These are phyloP conservation scores for Whalleya microplaca DNA, from an alignment of 2,329 filamentous ascomycete species.

Conservation along the genomic window DNA sequence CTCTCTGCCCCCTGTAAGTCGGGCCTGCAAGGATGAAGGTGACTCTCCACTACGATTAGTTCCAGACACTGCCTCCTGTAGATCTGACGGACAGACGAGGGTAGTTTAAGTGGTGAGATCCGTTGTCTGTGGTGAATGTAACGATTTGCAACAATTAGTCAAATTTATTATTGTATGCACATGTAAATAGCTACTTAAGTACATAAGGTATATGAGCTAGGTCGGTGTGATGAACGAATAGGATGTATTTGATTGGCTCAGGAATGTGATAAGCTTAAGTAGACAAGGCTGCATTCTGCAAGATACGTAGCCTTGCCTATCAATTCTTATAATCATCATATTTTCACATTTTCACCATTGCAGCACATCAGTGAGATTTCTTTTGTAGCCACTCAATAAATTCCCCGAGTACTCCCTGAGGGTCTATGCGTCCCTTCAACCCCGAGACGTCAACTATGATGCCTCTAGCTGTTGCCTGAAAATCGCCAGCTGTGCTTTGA, in stretches of 20 bases:
- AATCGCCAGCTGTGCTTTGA: background rate
- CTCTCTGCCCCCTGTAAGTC: too few species aligned
- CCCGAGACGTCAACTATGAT: slow-evolving; percentile 12
- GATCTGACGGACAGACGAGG: too few species aligned
- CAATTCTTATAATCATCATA: slow-evolving; percentile 1
- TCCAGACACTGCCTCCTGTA: too few species aligned
- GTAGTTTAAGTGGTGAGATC: too few species aligned
- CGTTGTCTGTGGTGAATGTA: too few species aligned
- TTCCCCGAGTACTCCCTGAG: background rate
- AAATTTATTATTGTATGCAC: background rate
- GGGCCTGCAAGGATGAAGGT: too few species aligned
- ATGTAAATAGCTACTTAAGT: background rate
- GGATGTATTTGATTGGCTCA: slow-evolving; percentile 8
- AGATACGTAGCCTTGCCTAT: slow-evolving; percentile 11
- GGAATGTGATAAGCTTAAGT: background rate
- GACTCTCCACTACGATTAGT: too few species aligned
- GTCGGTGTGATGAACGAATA: background rate
- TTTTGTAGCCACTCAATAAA: background rate
- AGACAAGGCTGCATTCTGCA: slow-evolving; percentile 15
- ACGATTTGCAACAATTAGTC: too few species aligned
- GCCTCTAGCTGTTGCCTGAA: slow-evolving; percentile 18
- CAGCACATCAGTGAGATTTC: background rate
- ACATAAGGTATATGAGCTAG: background rate
- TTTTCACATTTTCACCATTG: background rate
- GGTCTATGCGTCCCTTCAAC: slow-evolving; percentile 15